Conservation (phyloP, 2,329 filamentous ascomycete genomes). For the Hymenoscyphus repandus region DNA sequence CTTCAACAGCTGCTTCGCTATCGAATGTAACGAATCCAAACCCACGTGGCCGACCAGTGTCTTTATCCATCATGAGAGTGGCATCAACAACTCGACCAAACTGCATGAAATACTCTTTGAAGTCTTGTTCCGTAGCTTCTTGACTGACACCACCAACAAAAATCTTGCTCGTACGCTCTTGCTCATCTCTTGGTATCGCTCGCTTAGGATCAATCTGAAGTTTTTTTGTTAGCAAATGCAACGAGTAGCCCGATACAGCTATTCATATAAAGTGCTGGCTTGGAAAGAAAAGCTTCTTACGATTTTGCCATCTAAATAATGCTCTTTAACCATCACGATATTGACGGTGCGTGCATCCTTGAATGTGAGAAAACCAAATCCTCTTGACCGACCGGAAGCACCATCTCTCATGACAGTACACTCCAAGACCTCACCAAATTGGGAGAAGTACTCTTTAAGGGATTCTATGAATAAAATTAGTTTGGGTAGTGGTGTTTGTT, state of each 20-base stretch:
- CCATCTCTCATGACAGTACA: slow-evolving; percentile 99
- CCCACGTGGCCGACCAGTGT: slow-evolving; percentile 91
- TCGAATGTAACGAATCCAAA: slow-evolving; percentile 99
- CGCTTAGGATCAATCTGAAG: slow-evolving; percentile 87
- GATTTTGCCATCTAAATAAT: slow-evolving; percentile 96
- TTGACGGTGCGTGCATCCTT: slow-evolving; percentile 97
- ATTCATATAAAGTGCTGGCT: too few species aligned
- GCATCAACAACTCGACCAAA: slow-evolving; percentile 96
- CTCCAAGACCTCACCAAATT: slow-evolving; percentile 95
- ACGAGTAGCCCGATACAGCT: slow-evolving; percentile 22
- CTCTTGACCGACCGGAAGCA: slow-evolving; percentile 85
- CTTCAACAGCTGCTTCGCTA: slow-evolving; percentile 89
- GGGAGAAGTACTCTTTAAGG: slow-evolving; percentile 91
- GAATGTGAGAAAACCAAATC: slow-evolving; percentile 97
- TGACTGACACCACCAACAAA: slow-evolving; percentile 97
- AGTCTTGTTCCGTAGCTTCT: slow-evolving; percentile 93
- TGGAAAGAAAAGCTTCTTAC: slow-evolving; percentile 48
- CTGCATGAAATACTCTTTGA: slow-evolving; percentile 93
- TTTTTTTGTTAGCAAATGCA: slow-evolving; percentile 19
- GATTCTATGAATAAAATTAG: slow-evolving; percentile 60
- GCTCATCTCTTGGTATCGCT: slow-evolving; percentile 93
- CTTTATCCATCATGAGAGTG: slow-evolving; percentile 99
- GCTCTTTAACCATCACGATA: slow-evolving; percentile 99
- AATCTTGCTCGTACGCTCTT: slow-evolving; percentile 97
- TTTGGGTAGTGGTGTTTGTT: background rate